Conservation (phyloP, 495 filamentous ascomycete species). For the Neohortaea acidophila region DNA sequence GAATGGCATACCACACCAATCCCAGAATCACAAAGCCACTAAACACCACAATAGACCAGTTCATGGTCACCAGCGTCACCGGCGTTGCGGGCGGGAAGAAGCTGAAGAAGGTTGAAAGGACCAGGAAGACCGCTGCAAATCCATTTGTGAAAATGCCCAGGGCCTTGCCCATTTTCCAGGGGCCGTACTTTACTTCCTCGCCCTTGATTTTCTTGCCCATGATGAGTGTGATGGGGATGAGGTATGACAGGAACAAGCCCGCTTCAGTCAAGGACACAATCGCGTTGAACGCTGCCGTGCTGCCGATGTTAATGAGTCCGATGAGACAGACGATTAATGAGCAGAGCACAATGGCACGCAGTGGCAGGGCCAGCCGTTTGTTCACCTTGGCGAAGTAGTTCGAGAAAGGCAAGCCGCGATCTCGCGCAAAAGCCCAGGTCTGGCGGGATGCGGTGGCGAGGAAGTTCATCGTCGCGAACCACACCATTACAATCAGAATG, state of each 20-base stretch:
- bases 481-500: conserved; percentile 12
- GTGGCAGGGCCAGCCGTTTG: conserved; percentile 43
- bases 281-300: conserved; percentile 47
- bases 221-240: conserved; percentile 48
- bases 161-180: neutral
- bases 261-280: conserved; percentile 55
- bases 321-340: conserved; percentile 46
- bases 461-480: neutral
- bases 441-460: conserved; percentile 8
- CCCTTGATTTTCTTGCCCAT: conserved; percentile 44
- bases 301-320: conserved; percentile 59
- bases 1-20: conserved; percentile 34
- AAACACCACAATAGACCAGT: conserved; percentile 2
- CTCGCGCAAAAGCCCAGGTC: conserved; percentile 43
- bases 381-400: conserved; percentile 47
- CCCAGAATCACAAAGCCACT: conserved; percentile 42
- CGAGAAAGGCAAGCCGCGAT: conserved; percentile 57
- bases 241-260: conserved; percentile 54
- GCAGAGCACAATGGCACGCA: conserved; percentile 53
- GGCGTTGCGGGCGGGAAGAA: conserved; percentile 54
- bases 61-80: conserved; percentile 54
- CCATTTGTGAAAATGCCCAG: conserved; percentile 1
- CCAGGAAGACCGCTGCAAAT: conserved; percentile 45
- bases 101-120: conserved; percentile 54
- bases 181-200: conserved; percentile 36